Evolutionary conservation across 352 stramenopile species (phyloP).

Genomic region (Phytophthora pistaciae): DNA sequence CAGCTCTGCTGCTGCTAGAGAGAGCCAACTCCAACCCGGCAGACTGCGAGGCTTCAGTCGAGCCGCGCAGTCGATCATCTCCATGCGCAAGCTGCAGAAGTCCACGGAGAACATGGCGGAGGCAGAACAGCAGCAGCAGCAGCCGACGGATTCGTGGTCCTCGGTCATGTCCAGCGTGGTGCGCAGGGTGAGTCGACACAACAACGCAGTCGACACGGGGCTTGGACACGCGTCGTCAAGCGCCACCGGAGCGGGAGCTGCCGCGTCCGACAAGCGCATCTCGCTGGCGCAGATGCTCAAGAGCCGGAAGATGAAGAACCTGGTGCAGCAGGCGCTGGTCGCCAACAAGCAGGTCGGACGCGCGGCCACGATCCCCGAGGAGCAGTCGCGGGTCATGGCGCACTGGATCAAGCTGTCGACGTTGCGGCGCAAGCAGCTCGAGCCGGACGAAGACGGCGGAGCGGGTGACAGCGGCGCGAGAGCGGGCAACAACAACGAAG

Average conservation of each 20-base stretch:
- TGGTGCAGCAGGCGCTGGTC: constrained; percentile 62
- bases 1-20: background rate
- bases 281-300: constrained; percentile 63
- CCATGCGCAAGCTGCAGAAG: constrained; percentile 23
- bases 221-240: background rate
- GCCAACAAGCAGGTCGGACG: constrained; percentile 25
- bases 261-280: constrained; percentile 30
- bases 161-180: constrained; percentile 39
- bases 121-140: background rate
- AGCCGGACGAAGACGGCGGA: constrained; percentile 17
- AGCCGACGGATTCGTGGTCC: constrained; percentile 38
- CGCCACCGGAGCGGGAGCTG: background rate
- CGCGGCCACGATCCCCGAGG: constrained; percentile 4
- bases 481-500: constrained; percentile 17
- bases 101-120: background rate
- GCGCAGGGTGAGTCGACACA: constrained; percentile 18
- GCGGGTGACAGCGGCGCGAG: background rate
- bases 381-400: constrained; percentile 66
- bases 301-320: constrained; percentile 65
- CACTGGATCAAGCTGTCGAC: constrained; percentile 63
- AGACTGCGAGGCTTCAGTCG: constrained; percentile 34
- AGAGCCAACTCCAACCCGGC: background rate
- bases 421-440: constrained; percentile 41
- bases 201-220: background rate
- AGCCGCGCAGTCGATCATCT: constrained; percentile 51